Base-by-base conservation (phyloP, 2,329 filamentous ascomycete genomes). In the Tothia fuscella region DNA sequence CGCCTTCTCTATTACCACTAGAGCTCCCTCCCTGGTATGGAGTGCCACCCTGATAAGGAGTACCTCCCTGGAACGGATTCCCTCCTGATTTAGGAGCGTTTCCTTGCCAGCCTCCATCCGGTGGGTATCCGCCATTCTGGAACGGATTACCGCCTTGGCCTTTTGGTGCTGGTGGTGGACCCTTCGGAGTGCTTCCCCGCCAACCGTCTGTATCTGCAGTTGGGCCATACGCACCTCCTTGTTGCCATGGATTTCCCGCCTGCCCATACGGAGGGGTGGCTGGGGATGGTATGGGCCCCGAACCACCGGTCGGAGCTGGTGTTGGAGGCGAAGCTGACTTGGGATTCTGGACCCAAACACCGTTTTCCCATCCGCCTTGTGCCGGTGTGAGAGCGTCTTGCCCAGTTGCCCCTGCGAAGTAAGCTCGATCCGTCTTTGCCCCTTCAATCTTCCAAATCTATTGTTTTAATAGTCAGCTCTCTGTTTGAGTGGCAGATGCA, bases 381-480 rank as follows among this genome's bases (percentile, higher is more conserved):
- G 7, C 29, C 12, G 3, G 29, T 9, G 29, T 34, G 6, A 31
- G 19, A 6, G 39, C 39, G 26, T 42, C 30, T 17, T 19, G 17
- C 14, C 29, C 39, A 5, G 19, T 20, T 10, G 19, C 14, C 17
- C 39, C 39, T 1, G 3, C 14, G 30, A 34, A 42, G 4, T 25
- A 37, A 6, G 13, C 6, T 16, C n/a, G 2, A 2, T 20, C 31
- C 10, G 21, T 21, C 5, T 16, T 35, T 2, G 13, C 19, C 6
- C 39, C 39, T 9, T 36, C 20, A 16, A 42, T 35, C 14, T 42
- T 42, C 39, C 39, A 42, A 14, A 42, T 31, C 29, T 42, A 40
- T n/a, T 10, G 12, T 36, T 26, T 26, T 29, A 14, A 10, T 29
- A 17, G 13, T 32, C 16, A 40, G 29, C 26, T 16, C 13, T 13